A percentile compares a stretch with the other conserved stretches of the same genome.
Conservation (phyloP, 2,329 filamentous ascomycete genomes). For the Daldinia sp. region DNA sequence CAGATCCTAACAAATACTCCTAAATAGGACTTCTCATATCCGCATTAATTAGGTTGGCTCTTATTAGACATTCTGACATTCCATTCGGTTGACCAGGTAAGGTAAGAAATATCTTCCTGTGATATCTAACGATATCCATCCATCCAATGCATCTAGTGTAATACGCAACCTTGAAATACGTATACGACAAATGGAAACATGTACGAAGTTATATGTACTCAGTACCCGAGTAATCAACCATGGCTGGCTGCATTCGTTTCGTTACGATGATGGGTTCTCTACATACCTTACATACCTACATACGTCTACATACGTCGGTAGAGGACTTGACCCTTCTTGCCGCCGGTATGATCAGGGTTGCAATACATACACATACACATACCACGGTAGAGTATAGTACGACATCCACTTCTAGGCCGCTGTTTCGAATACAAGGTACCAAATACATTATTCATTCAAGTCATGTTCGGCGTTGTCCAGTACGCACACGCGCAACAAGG, state of each 20-base stretch:
- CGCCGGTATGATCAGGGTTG: conserved; percentile 21
- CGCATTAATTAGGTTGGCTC: conserved; percentile 10
- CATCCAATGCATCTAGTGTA: conserved; percentile 1
- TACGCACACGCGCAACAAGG: background rate
- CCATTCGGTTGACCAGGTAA: conserved; percentile 16
- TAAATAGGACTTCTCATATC: conserved; percentile 13
- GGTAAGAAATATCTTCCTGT: background rate
- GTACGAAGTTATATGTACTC: background rate
- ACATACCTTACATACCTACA: background rate
- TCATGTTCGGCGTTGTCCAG: no score
- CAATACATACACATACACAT: conserved; percentile 1
- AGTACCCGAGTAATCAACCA: conserved; percentile 11
- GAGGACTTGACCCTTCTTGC: conserved; percentile 17
- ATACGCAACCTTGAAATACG: conserved; percentile 4
- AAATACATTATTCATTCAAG: no score
- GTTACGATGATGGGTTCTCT: conserved; percentile 16
- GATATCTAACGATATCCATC: background rate
- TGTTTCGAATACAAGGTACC: conserved; percentile 22
- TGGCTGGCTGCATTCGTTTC: conserved; percentile 36
- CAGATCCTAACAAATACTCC: conserved; percentile 23
- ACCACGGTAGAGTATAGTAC: conserved; percentile 9
- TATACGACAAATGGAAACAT: background rate
- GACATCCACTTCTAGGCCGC: conserved; percentile 7
- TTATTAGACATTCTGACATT: conserved; percentile 14
- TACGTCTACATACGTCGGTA: background rate